Conservation (phyloP, 306 rosid genomes). For the Citrullus amarus region DNA sequence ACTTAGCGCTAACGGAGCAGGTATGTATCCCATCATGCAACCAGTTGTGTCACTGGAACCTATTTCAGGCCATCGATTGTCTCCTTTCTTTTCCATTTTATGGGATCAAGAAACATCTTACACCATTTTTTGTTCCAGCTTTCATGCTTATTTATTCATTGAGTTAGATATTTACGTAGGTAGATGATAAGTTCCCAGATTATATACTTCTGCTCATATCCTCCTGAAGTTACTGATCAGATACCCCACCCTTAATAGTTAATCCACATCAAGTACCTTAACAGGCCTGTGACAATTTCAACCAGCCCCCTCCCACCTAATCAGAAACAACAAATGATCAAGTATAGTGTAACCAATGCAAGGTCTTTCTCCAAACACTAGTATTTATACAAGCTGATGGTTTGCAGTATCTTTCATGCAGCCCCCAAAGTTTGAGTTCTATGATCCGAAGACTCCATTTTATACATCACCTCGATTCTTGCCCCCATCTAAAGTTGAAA, state of each 20-base stretch:
- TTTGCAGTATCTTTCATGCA: conserved; percentile 18
- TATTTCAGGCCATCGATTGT: neutral
- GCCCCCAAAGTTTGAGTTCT: conserved; percentile 79
- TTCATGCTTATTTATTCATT: neutral
- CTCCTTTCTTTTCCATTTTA: neutral
- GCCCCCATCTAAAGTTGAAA: conserved; percentile 94
- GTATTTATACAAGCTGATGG: conserved; percentile 15
- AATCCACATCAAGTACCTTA: neutral
- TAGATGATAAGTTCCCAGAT: neutral
- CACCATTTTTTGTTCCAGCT: neutral
- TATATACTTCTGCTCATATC: neutral
- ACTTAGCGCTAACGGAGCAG: conserved; percentile 89
- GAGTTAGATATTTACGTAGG: neutral
- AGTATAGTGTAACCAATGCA: neutral
- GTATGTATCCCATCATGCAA: conserved; percentile 20
- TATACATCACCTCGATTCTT: conserved; percentile 92
- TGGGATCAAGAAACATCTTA: neutral
- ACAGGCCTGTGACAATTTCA: neutral
- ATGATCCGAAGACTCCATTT: conserved; percentile 94
- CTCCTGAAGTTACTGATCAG: neutral
- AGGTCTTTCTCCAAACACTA: conserved; percentile 1
- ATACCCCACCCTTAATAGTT: neutral
- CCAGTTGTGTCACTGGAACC: neutral
- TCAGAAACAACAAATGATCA: neutral
- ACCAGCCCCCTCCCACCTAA: neutral